Evolutionary conservation across 2,329 filamentous ascomycete genomes (phyloP).

Genomic region (Knufia fluminis): DNA sequence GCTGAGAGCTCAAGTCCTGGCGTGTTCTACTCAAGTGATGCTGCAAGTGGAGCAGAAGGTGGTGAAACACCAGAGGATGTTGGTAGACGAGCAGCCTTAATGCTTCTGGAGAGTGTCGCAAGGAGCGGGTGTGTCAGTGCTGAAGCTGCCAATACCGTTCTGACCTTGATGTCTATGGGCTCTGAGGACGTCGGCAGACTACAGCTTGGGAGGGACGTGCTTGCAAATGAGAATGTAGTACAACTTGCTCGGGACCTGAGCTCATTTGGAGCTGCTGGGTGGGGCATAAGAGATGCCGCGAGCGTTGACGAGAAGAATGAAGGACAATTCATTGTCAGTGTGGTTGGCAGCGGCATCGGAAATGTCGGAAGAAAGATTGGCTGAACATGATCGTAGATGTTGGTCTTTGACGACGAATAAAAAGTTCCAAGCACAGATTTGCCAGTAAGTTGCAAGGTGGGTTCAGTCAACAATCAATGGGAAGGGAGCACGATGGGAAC

Average conservation of each 20-base stretch:
- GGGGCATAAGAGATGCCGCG: constrained; percentile 72
- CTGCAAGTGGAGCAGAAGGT: constrained; percentile 62
- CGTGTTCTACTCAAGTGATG: constrained; percentile 79
- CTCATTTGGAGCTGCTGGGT: constrained; percentile 81
- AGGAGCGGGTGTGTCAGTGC: constrained; percentile 72
- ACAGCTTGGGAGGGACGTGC: constrained; percentile 67
- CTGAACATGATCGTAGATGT: constrained; percentile 31
- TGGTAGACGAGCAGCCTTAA: constrained; percentile 77
- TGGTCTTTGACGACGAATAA: too few relatives aligned
- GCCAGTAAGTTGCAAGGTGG: too few relatives aligned
- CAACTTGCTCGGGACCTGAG: constrained; percentile 74
- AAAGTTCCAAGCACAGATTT: too few relatives aligned
- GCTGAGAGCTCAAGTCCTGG: constrained; percentile 77
- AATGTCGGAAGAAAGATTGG: constrained; percentile 90
- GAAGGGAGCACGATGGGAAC: too few relatives aligned
- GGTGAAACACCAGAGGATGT: constrained; percentile 84
- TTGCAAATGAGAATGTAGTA: constrained; percentile 72
- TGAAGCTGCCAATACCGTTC: constrained; percentile 61
- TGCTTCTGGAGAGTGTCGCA: constrained; percentile 73
- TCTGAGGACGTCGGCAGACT: constrained; percentile 88
- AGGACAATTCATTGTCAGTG: constrained; percentile 70
- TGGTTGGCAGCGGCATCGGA: constrained; percentile 86
- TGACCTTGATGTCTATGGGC: constrained; percentile 96
- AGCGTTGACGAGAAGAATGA: constrained; percentile 49
- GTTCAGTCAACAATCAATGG: too few relatives aligned